phyloP scores from a whole-genome alignment of 1,284 basidiomycete genomes.

The Puccinia coronata region DNA sequence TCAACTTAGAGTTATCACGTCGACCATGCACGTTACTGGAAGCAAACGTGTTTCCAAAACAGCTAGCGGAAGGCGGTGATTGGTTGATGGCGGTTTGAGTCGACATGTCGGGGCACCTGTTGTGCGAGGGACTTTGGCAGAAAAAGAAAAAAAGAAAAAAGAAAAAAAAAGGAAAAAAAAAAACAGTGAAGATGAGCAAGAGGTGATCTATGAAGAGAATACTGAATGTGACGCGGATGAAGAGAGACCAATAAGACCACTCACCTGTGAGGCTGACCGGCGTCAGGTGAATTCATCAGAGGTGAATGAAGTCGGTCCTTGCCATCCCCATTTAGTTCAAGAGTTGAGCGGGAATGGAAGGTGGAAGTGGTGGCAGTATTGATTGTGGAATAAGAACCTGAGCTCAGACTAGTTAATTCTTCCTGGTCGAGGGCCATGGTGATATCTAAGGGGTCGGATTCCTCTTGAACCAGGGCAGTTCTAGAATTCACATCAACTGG shows the following conservation, averaged over 20 bases:
- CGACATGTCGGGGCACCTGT: constrained; percentile 1
- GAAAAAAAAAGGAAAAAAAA: background rate
- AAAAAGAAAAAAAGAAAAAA: background rate
- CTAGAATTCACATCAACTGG: constrained; percentile 5
- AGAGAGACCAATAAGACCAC: too few relatives aligned
- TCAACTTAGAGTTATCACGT: constrained; percentile 12
- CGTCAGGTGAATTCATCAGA: background rate
- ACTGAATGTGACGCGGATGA: too few relatives aligned
- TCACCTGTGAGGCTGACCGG: constrained; percentile 1
- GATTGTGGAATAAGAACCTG: constrained; percentile 13
- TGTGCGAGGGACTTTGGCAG: background rate
- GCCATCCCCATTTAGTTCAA: background rate
- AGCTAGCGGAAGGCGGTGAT: background rate
- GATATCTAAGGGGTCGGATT: constrained; percentile 16
- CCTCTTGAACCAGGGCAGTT: constrained; percentile 18
- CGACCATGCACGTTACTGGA: background rate
- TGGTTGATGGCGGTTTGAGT: constrained; percentile 10
- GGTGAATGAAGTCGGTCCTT: background rate
- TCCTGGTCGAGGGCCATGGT: background rate
- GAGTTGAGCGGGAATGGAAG: constrained; percentile 5
- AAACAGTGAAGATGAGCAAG: background rate
- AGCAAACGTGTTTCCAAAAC: constrained; percentile 1
- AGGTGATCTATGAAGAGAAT: too few relatives aligned
- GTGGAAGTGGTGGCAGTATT: constrained; percentile 5
- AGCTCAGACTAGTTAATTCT: constrained; percentile 7